Evolutionary conservation across 2,329 filamentous ascomycete species (phyloP).

Genomic region (Westerdykella ornata): DNA sequence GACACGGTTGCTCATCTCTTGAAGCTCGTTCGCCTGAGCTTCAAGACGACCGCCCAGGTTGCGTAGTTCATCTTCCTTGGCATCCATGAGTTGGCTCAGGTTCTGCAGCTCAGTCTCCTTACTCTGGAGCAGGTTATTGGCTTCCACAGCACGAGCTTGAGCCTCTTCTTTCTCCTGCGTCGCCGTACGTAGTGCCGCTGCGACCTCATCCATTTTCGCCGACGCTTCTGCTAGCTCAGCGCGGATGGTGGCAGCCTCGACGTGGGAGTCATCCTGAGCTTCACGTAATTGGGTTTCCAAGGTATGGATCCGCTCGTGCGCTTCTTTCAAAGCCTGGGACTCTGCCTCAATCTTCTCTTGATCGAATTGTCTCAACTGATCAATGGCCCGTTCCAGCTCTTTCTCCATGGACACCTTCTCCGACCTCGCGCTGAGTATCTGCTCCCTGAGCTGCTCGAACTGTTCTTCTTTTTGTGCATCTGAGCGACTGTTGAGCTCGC

Average conservation of each 20-base stretch:
- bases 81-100: not conserved
- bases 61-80: slow-evolving; percentile 3
- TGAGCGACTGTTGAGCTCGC: slow-evolving; percentile 82
- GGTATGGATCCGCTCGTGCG: slow-evolving; percentile 27
- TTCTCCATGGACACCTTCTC: slow-evolving; percentile 32
- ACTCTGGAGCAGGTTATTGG: slow-evolving; percentile 22
- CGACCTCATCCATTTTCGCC: slow-evolving; percentile 25
- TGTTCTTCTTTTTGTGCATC: slow-evolving; percentile 49
- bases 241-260: slow-evolving; percentile 31
- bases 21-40: slow-evolving; percentile 3
- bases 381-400: slow-evolving; percentile 33
- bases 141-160: slow-evolving; percentile 25
- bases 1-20: too few species aligned
- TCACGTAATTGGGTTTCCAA: slow-evolving; percentile 31
- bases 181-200: slow-evolving; percentile 19
- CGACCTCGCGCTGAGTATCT: slow-evolving; percentile 32
- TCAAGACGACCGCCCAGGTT: too few species aligned
- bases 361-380: slow-evolving; percentile 26
- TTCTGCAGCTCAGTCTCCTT: slow-evolving; percentile 31
- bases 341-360: slow-evolving; percentile 19
- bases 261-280: slow-evolving; percentile 32
- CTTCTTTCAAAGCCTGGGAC: slow-evolving; percentile 18
- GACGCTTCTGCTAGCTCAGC: slow-evolving; percentile 32
- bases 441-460: slow-evolving; percentile 38
- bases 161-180: slow-evolving; percentile 29